Conservation (phyloP, 257 asterid species). For the Solanum chilense region DNA sequence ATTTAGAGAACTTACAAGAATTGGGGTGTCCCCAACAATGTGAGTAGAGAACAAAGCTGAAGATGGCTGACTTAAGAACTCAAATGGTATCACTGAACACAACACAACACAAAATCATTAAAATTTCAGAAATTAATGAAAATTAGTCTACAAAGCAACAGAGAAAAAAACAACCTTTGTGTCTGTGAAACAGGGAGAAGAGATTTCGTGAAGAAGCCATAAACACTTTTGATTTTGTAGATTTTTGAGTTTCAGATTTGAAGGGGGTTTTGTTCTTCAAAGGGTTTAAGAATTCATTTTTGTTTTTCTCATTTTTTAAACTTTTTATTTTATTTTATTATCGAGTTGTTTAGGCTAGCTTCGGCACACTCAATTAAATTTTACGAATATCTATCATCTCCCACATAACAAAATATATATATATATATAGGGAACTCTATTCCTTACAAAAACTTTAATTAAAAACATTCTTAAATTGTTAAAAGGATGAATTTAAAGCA, state of each 20-base stretch:
- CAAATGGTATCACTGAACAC: slow-evolving; percentile 34
- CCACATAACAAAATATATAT: no score
- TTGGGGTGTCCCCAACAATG: slow-evolving; percentile 55
- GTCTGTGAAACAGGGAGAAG: slow-evolving; percentile 16
- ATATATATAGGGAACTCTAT: no score
- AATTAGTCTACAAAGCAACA: no score
- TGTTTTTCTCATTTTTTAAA: neutral
- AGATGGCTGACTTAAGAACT: neutral
- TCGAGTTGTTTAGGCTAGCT: no score
- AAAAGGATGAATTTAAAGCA: no score
- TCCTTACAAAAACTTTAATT: no score
- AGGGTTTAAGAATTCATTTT: neutral
- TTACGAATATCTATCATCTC: no score
- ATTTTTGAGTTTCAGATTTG: neutral
- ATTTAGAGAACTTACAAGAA: slow-evolving; percentile 38
- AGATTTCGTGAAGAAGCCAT: slow-evolving; percentile 54
- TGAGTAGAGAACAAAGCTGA: slow-evolving; percentile 53
- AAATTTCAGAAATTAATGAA: neutral
- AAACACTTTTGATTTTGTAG: neutral
- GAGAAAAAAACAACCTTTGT: slow-evolving; percentile 34
- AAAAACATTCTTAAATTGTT: neutral
- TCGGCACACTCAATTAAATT: accelerated
- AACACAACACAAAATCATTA: neutral
- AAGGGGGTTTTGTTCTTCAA: neutral
- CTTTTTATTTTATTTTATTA: no score